Evolutionary conservation across 176 grass and related monocot genomes (phyloP).

Genomic region (Thalia dealbata): DNA sequence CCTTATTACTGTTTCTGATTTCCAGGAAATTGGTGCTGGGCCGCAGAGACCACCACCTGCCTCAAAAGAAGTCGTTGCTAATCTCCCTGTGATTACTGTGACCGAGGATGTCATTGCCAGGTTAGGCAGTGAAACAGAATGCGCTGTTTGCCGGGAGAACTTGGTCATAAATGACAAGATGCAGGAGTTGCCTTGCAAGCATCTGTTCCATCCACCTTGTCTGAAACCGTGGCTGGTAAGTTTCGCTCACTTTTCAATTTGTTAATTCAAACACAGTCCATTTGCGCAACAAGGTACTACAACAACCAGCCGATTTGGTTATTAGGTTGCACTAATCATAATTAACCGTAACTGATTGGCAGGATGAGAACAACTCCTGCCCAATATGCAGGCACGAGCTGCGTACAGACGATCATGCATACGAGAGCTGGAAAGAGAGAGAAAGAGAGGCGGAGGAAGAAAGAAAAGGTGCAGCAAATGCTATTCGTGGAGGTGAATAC

Average conservation of each 20-base stretch:
- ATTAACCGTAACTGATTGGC: constrained; percentile 2
- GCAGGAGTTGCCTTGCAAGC: constrained; percentile 98
- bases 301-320: not conserved
- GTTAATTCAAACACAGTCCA: not conserved
- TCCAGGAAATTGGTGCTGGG: constrained; percentile 38
- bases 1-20: constrained; percentile 11
- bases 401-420: constrained; percentile 69
- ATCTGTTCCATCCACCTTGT: constrained; percentile 92
- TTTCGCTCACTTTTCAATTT: not conserved
- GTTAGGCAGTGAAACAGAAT: constrained; percentile 67
- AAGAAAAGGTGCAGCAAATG: constrained; percentile 81
- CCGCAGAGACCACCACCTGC: constrained; percentile 58
- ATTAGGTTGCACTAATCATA: not conserved
- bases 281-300: not conserved
- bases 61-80: constrained; percentile 86
- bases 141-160: constrained; percentile 92
- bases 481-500: constrained; percentile 74
- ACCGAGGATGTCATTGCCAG: constrained; percentile 54
- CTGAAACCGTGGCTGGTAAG: constrained; percentile 88
- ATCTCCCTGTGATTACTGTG: constrained; percentile 62
- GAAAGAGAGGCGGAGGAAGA: constrained; percentile 85
- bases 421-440: constrained; percentile 82
- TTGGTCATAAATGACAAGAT: constrained; percentile 69
- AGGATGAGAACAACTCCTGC: constrained; percentile 82
- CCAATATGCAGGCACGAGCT: constrained; percentile 69